Base-by-base conservation (phyloP, 2,329 filamentous ascomycete genomes). In the Monosporascus sp. region DNA sequence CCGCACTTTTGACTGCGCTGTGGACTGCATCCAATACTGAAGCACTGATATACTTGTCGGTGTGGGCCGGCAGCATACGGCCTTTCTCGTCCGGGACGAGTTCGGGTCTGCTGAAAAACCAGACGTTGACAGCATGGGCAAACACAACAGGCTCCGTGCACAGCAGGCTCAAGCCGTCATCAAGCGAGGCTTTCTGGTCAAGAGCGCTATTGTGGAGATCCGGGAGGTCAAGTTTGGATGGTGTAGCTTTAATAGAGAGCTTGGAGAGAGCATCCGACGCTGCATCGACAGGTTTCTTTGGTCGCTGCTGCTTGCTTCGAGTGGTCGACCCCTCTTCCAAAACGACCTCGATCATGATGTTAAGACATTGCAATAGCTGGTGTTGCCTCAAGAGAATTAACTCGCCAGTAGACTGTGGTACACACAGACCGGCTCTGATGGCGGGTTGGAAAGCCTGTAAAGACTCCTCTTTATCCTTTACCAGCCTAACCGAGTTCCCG, bases 51-150 rank as follows among this genome's bases (percentile, higher is more conserved):
- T 73, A 70, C 20, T 65, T 72, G 49, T 78, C 73, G 0, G 69
- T 72, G n/a, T 68, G 53, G 1, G 66, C 61, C 1, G 72, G 70
- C 2, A 76, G 46, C 0, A 46, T 54, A 1, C 71, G 68, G 2
- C 77, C 76, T 49, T 70, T 73, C 41, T 78, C 74, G 49, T 80
- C 77, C 0, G 64, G 55, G 0, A 79, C 53, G 3, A 77, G 64
- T 54, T 78, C 74, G 0, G 72, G 71, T 2, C 68, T 64, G 51
- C 64, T 75, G 52, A 67, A 73, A 58, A 75, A 74, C 52, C 62
- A 67, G 7, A 57, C 38, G 31, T 72, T 72, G 56, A 75, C 70
- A 1, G 60, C 58, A 57, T 68, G 50, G 3, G 63, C 54, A 1
- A 76, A 60, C 1, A 72, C 62, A 0, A 59, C 58, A 9, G 72